Evolutionary conservation across 163 green algal genomes (phyloP), one percentile per base, ranked within the genome.

Genomic region (Smithsoniella earleae): DNA sequence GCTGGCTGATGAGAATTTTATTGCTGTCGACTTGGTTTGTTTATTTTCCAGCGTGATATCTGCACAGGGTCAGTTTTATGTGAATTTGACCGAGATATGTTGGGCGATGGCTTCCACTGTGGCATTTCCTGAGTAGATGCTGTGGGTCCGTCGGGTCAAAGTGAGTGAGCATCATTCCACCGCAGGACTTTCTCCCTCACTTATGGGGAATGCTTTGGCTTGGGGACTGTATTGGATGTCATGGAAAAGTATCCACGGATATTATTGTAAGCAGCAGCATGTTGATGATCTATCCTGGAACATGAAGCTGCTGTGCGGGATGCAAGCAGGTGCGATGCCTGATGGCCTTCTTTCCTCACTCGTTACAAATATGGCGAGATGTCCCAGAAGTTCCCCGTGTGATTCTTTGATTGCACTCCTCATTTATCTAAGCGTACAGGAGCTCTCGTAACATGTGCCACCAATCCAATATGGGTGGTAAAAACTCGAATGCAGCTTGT

Each of bases 401-500:
- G n/a, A n/a, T n/a, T n/a, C n/a, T n/a, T n/a, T n/a, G n/a, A n/a
- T n/a, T n/a, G n/a, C n/a, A n/a, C n/a, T n/a, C n/a, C n/a, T n/a
- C n/a, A n/a, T n/a, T n/a, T n/a, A n/a, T n/a, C n/a, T 13, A 65
- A 36, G 52, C 25, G 33, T 38, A 33, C 58, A 69, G 58, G 58
- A 38, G 58, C 43, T 34, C 58, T 69, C 3, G 58, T 69, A 30
- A 69, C 58, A n/a, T 34, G 40, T 16, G 58, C 58, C 20, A 69
- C 58, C n/a, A 69, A 69, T 31, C 58, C 58, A 0, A 30, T 69
- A 5, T 69, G 58, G 58, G 58, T 69, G 30, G 58, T 69, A 16
- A 69, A 69, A 33, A 69, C 58, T 5, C 58, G 58, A n/a, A 69
- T 69, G 58, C 58, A 69, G 58, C 58, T 69, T 4, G 58, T 45